Evolutionary conservation across 805 yeast genomes (phyloP).

Genomic region (Wickerhamomyces alni): DNA sequence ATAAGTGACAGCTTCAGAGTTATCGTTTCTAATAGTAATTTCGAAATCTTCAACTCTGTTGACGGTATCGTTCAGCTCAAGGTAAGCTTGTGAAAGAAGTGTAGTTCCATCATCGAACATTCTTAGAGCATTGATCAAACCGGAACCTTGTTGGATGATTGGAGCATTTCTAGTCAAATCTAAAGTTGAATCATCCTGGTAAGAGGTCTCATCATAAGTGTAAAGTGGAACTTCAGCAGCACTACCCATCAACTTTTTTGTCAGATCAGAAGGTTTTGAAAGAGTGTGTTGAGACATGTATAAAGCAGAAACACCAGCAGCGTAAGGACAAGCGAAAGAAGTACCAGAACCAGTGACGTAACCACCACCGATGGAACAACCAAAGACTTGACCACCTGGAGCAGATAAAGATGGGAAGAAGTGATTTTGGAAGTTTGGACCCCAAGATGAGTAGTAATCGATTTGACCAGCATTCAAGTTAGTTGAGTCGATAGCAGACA

Average conservation of each 20-base stretch:
- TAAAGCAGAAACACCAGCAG: constrained; percentile 13
- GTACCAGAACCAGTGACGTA: constrained; percentile 10
- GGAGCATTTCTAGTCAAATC: constrained; percentile 6
- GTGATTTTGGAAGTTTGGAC: constrained; percentile 14
- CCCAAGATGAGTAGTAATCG: constrained; percentile 11
- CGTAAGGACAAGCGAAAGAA: constrained; percentile 13
- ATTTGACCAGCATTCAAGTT: constrained; percentile 9
- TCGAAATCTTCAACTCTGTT: constrained; percentile 10
- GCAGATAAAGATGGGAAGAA: constrained; percentile 12
- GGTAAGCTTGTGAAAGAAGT: constrained; percentile 3
- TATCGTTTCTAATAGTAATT: constrained; percentile 6
- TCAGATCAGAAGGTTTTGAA: constrained; percentile 4
- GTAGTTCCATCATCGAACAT: constrained; percentile 7
- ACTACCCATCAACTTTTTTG: constrained; percentile 2
- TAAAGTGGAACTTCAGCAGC: constrained; percentile 4
- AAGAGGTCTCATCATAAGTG: not conserved
- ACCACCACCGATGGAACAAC: constrained; percentile 7
- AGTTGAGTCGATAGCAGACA: not conserved
- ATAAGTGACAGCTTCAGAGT: constrained; percentile 8
- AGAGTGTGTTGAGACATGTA: constrained; percentile 4
- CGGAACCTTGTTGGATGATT: constrained; percentile 13
- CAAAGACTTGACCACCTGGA: constrained; percentile 16
- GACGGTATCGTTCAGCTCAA: constrained; percentile 11
- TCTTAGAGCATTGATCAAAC: constrained; percentile 9
- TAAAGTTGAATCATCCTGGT: constrained; percentile 5